Evolutionary conservation across 2,329 filamentous ascomycete species (phyloP).

Genomic region (Myriosclerotinia curreyana): DNA sequence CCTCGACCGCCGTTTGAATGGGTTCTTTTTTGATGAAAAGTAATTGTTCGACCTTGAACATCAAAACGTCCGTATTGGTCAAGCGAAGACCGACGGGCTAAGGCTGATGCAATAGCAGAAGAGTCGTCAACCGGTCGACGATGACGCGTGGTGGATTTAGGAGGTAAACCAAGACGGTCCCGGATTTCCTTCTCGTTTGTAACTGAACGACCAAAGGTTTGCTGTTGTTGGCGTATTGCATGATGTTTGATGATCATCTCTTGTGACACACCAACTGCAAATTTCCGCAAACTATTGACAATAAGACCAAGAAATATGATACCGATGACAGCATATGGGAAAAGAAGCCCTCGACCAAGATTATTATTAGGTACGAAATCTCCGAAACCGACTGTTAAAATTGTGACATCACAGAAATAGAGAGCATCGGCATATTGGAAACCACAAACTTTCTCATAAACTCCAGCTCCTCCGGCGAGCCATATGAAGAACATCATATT

Average conservation of each 20-base stretch:
- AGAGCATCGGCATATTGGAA: conserved; percentile 60
- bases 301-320: conserved; percentile 68
- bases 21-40: conserved; percentile 38
- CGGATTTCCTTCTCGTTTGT: conserved; percentile 50
- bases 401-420: conserved; percentile 60
- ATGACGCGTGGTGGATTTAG: conserved; percentile 23
- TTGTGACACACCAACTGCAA: conserved; percentile 56
- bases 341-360: conserved; percentile 56
- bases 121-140: conserved; percentile 20
- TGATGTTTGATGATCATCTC: conserved; percentile 62
- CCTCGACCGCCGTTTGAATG: conserved; percentile 33
- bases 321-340: conserved; percentile 65
- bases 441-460: conserved; percentile 57
- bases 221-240: conserved; percentile 51
- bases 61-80: conserved; percentile 41
- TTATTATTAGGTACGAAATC: conserved; percentile 56
- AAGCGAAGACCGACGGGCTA: conserved; percentile 32
- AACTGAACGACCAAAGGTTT: conserved; percentile 53
- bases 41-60: conserved; percentile 40
- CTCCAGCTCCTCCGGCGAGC: conserved; percentile 60
- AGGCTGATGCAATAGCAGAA: conserved; percentile 36
- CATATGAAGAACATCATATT: conserved; percentile 69
- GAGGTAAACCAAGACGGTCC: conserved; percentile 41
- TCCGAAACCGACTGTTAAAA: conserved; percentile 60
- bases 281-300: conserved; percentile 61